These are phyloP conservation scores for Cadophora malorum DNA, from an alignment of 2,329 filamentous ascomycete species.

Conservation along the genomic window DNA sequence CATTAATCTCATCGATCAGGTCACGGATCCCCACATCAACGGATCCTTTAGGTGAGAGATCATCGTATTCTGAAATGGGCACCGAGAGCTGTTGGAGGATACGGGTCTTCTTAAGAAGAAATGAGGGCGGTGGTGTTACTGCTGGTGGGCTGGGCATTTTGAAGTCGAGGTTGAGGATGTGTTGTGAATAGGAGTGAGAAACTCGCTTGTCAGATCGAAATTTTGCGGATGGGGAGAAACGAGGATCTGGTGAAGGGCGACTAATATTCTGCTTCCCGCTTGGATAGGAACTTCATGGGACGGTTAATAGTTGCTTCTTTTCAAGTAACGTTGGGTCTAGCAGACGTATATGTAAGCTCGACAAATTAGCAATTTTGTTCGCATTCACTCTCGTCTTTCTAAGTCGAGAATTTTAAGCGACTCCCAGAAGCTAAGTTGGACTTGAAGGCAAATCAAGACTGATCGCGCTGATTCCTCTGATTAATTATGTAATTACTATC, in stretches of 20 bases:
- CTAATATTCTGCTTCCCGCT: not conserved
- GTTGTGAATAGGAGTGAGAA: not conserved
- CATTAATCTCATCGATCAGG: conserved; percentile 81
- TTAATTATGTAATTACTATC: no score
- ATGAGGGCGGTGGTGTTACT: conserved; percentile 45
- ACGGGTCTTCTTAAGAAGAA: conserved; percentile 68
- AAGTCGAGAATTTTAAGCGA: no score
- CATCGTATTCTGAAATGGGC: conserved; percentile 75
- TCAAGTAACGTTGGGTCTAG: no score
- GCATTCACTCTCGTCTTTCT: not conserved
- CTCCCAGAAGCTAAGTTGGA: no score
- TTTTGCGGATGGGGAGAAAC: not conserved
- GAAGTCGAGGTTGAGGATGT: not conserved
- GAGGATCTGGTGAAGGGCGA: not conserved
- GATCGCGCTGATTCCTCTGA: no score
- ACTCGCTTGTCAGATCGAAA: not conserved
- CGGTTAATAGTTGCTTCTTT: no score
- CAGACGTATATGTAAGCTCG: no score
- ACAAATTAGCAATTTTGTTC: not conserved
- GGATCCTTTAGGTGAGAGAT: conserved; percentile 87
- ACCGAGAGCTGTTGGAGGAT: conserved; percentile 75
- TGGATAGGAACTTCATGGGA: no score
- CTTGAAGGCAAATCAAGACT: no score
- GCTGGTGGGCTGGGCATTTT: conserved; percentile 17
- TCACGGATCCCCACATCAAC: conserved; percentile 80